Evolutionary conservation across 2,329 filamentous ascomycete species (phyloP).

Genomic region (Huntiella omanensis): DNA sequence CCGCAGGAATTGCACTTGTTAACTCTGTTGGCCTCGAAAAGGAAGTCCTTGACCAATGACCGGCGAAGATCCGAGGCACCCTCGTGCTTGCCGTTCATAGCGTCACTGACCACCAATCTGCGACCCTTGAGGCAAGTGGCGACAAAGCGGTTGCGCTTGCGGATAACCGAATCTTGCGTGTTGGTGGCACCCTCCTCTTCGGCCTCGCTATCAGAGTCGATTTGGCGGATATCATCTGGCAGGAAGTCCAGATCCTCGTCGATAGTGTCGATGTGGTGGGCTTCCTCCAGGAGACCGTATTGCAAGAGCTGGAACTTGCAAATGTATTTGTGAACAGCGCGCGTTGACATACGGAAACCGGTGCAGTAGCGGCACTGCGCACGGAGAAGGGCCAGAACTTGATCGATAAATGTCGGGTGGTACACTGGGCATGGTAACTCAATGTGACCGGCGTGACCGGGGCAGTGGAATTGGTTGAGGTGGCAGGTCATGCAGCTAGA

Average conservation of each 20-base stretch:
- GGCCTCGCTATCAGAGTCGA: slow-evolving; percentile 37
- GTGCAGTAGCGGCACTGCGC: slow-evolving; percentile 86
- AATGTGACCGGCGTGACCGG: slow-evolving; percentile 88
- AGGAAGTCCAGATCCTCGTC: slow-evolving; percentile 28
- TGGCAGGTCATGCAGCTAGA: slow-evolving; percentile 80
- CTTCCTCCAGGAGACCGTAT: slow-evolving; percentile 60
- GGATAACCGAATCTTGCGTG: slow-evolving; percentile 31
- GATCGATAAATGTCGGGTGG: slow-evolving; percentile 92
- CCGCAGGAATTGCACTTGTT: slow-evolving; percentile 49
- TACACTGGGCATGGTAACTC: slow-evolving; percentile 86
- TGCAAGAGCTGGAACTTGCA: slow-evolving; percentile 78
- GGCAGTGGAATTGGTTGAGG: slow-evolving; percentile 61
- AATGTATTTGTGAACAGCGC: slow-evolving; percentile 56
- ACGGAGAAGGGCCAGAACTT: slow-evolving; percentile 66
- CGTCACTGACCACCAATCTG: slow-evolving; percentile 32
- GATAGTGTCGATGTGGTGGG: slow-evolving; percentile 35
- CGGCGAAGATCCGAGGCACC: slow-evolving; percentile 61
- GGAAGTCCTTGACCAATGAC: slow-evolving; percentile 61
- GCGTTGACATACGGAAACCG: slow-evolving; percentile 59
- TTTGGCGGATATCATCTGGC: slow-evolving; percentile 17
- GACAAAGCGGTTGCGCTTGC: slow-evolving; percentile 47
- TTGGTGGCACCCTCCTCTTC: slow-evolving; percentile 41
- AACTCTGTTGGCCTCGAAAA: slow-evolving; percentile 49
- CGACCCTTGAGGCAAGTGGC: slow-evolving; percentile 31
- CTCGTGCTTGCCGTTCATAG: slow-evolving; percentile 57